These are phyloP conservation scores for Mortierella antarctica DNA, from an alignment of 192 early-diverging fungal species.

Conservation along the genomic window DNA sequence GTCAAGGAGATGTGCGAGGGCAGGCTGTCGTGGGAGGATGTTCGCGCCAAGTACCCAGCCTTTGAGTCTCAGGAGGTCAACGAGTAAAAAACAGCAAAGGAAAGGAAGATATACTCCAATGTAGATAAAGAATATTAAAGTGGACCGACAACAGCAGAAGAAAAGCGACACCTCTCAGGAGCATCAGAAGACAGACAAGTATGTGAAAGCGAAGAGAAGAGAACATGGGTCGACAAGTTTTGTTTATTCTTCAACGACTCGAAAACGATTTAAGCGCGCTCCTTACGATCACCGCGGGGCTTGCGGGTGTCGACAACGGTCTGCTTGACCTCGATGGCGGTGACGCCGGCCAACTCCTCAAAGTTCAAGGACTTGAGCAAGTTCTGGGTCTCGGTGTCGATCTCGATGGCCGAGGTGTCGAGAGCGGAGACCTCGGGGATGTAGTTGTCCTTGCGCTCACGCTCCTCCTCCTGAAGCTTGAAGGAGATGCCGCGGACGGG, in stretches of 20 bases:
- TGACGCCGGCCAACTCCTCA: constrained; percentile 89
- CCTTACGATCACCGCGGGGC: constrained; percentile 42
- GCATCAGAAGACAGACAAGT: no score
- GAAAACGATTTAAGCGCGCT: constrained; percentile 32
- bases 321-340: constrained; percentile 65
- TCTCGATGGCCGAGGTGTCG: constrained; percentile 88
- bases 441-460: constrained; percentile 99
- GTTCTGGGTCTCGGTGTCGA: constrained; percentile 95
- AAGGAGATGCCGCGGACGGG: constrained; percentile 99
- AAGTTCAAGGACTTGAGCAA: constrained; percentile 98
- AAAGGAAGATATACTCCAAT: background rate
- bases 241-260: constrained; percentile 1
- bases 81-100: constrained; percentile 24
- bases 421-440: constrained; percentile 99
- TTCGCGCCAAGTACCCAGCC: constrained; percentile 74
- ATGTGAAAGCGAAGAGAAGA: background rate
- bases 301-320: constrained; percentile 28
- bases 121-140: no score
- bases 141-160: no score
- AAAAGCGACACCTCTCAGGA: no score
- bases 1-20: constrained; percentile 82
- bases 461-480: constrained; percentile 99
- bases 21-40: constrained; percentile 76
- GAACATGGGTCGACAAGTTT: background rate
- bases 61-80: constrained; percentile 64